Evolutionary conservation across 306 rosid species (phyloP), one percentile per base, ranked within the genome.

Genomic region (Comarum palustre): DNA sequence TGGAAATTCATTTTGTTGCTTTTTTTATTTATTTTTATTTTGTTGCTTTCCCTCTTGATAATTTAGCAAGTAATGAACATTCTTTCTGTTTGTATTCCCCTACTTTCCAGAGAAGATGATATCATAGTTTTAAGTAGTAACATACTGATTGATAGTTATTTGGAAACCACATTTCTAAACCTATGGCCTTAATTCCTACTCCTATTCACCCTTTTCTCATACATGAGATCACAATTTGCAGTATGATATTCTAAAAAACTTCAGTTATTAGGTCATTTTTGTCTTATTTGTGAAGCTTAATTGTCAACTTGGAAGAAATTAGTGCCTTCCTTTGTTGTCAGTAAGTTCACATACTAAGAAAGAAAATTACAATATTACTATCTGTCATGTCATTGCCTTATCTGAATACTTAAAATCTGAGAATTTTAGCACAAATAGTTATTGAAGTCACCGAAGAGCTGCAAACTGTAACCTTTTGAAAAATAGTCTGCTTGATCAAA

Each of bases 11-110:
- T 31, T 64, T 25, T 66, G 22, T 29, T 15, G 16, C 45, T 17
- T 48, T 8, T n/a, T n/a, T n/a, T n/a, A n/a, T n/a, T n/a, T n/a
- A n/a, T n/a, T n/a, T 47, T 57, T 8, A 2, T 31, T 64, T 25
- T 66, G 22, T 29, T 15, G 16, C 45, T 17, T 48, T 8, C 20
- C 54, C 36, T 78, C 42, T 39, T 4, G 24, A 10, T 62, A 62
- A 19, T 61, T 69, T 73, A 65, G n/a, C 60, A 68, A 20, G 42
- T 25, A 42, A 71, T 71, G 47, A 71, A 48, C 50, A 54, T 71
- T 73, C 29, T 66, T 59, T 68, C 75, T 72, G 42, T 34, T 77
- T 60, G 38, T 32, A 75, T 52, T 63, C 73, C 73, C 72, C 45
- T 29, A 51, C 47, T 52, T 20, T 39, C 54, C 43, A 27, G 76